Base-by-base conservation (phyloP, 2,329 filamentous ascomycete species). In the Hirsutella rhossiliensis region DNA sequence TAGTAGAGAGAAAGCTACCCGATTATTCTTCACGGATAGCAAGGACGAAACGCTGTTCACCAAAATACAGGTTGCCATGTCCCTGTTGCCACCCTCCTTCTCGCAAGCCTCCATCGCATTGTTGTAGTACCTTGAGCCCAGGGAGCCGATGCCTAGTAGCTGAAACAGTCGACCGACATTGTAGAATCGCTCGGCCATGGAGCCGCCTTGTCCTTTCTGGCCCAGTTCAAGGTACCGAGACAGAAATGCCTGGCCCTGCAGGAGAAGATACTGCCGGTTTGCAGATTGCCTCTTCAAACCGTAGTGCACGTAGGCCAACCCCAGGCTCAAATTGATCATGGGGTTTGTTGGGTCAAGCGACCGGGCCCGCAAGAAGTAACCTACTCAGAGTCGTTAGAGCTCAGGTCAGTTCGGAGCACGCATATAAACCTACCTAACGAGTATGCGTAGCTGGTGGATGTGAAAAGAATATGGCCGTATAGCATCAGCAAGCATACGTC, bases 381-480 rank as follows among this genome's bases (percentile, higher is more conserved):
- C 76, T 78, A 43, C 27, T 11, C 41, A 31, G 30, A 20, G 38
- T 40, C 5, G 15, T 51, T 18, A 50, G 47, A 13, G n/a, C 15
- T n/a, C 32, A 11, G 9, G 29, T 12, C 34, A 11, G 4, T 3
- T 7, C 6, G 15, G 12, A 23, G 1, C 11, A 29, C 13, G 27
- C 17, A 29, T 15, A 4, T 23, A 3, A 7, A n/a, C 66, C 52
- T 64, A 79, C 82, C 89, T 30, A 97, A 67, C 1, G 92, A 86
- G 54, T 84, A 86, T 13, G 80, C 79, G 63, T 92, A 94, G 52
- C 82, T 87, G 41, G 82, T 86, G 3, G 87, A 87, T 0, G 82
- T 82, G 54, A 87, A 88, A 5, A 96, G 72, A 47, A 96, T 87
- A 57, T 97, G 86, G 0, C 86, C 92, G 57, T 96, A 97, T 1